Evolutionary conservation across 805 yeast genomes (phyloP), one percentile per base, ranked within the genome.

Genomic region (Zygosaccharomyces bisporus): DNA sequence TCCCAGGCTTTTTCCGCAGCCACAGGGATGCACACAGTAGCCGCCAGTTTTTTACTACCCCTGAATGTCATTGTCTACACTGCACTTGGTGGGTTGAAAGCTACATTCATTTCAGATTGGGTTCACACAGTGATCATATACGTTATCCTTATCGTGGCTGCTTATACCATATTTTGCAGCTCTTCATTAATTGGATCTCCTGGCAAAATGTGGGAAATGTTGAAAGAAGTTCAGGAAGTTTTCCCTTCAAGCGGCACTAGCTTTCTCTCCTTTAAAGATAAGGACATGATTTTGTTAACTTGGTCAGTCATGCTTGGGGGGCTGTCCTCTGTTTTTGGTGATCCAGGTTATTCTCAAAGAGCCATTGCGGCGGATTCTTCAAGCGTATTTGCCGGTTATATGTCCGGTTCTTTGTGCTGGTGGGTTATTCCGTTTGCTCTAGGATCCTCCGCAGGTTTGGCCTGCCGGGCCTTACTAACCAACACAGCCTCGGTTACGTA

Each of bases 91-190:
- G 80, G 80, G 7, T 58, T 76, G 29, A 73, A 71, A 46, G 73
- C 79, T 6, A 75, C 80, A 2, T 74, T 75, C 49, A 58, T 75
- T 29, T 71, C 79, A 4, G 80, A 75, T 51, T 75, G 74, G 71
- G 67, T 71, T 38, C 79, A 74, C 54, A 71, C 77, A 0, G 73
- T 72, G 23, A 68, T 74, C 41, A 68, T 74, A 36, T 71, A 68
- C 47, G 51, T 67, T 18, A 63, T 73, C 16, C 56, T 73, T 10
- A 49, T 72, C 20, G 57, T 64, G 6, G 46, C 68, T 3, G 55
- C 54, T 6, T 72, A 63, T 51, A 61, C 58, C 6, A 60, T 65
- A 4, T 74, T 65, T 46, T 56, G 70, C 25, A 54, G 66, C 12
- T 66, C 73, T 4, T 51, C 56, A n/a, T 49, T 60, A 18, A 67